A percentile compares a stretch with the other conserved stretches of the same genome.
phyloP scores from a whole-genome alignment of 2,329 filamentous ascomycete genomes.

The Aspergillus oerlinghausenensis region DNA sequence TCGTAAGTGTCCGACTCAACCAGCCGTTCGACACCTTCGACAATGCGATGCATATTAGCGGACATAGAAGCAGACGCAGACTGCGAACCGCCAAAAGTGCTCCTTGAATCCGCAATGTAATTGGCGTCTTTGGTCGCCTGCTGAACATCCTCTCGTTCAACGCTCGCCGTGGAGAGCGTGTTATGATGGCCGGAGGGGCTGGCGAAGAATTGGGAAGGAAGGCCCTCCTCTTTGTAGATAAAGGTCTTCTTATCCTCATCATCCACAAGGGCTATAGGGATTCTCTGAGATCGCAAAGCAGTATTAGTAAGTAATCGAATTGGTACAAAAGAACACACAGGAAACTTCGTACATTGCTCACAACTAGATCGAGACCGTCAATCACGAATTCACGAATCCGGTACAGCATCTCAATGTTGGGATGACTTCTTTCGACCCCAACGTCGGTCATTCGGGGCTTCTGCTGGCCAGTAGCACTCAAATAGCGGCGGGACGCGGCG shows the following conservation, averaged over 20 bases:
- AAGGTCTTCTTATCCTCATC: slow-evolving; percentile 44
- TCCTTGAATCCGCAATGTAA: slow-evolving; percentile 24
- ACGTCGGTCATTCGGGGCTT: slow-evolving; percentile 53
- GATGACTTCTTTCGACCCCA: slow-evolving; percentile 49
- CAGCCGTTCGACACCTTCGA: slow-evolving; percentile 36
- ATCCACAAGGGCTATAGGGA: slow-evolving; percentile 46
- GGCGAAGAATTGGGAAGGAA: slow-evolving; percentile 47
- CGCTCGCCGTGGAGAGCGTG: slow-evolving; percentile 35
- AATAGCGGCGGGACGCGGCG: slow-evolving; percentile 50
- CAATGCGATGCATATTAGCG: slow-evolving; percentile 37
- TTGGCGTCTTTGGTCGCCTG: slow-evolving; percentile 22
- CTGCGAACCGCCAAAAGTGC: slow-evolving; percentile 40
- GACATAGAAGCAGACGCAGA: slow-evolving; percentile 45
- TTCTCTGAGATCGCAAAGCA: slow-evolving; percentile 31
- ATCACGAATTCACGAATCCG: slow-evolving; percentile 60
- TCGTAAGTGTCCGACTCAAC: slow-evolving; percentile 40
- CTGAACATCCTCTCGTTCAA: slow-evolving; percentile 39
- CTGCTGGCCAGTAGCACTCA: slow-evolving; percentile 37
- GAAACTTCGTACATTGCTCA: slow-evolving; percentile 38
- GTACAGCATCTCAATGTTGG: slow-evolving; percentile 63
- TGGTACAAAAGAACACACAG: slow-evolving; percentile 3
- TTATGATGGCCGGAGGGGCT: slow-evolving; percentile 42
- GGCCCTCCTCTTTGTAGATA: slow-evolving; percentile 50
- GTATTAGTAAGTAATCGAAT: slow-evolving; percentile 14
- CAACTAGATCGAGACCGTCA: slow-evolving; percentile 56